Evolutionary conservation across 495 filamentous ascomycete genomes (phyloP), one percentile per base, ranked within the genome.

Genomic region (Hyaloscypha hepaticicola): DNA sequence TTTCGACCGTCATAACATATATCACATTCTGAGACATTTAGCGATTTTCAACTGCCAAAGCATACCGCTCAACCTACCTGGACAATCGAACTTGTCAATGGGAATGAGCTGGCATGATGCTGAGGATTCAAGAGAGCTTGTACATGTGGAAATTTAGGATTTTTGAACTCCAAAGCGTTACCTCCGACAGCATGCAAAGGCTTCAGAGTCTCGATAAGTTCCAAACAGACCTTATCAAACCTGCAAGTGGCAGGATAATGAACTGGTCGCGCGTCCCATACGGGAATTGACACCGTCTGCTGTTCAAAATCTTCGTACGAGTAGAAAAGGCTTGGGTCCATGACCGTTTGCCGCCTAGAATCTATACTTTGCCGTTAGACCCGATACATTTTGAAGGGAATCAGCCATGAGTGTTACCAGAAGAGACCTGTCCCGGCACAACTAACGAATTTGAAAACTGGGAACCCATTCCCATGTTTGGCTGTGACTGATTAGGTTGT

Each of bases 1-100:
- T 33, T 33, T 24, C 19, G 9, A 29, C 53, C 4, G 53, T 57
- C 26, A 57, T 14, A 19, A 57, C 53, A 26, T 57, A 21, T 19
- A 57, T 57, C 5, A 57, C 19, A 57, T 57, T 57, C 53, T 57
- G 3, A 5, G 11, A 24, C 9, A 26, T 25, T 57, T 16, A 57
- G 28, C 3, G 16, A 45, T 14, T 14, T 31, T 8, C 19, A 57
- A 28, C 24, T 27, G 3, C 0, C 0, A 57, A n/a, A 53, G 50
- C n/a, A 12, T 33, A 6, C 3, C n/a, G 16, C 6, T 7, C 16
- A 19, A 16, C 53, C 9, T 57, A 33, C 53, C 25, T 5, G 5
- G 6, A 57, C 53, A 57, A 57, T 34, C 8, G 53, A 6, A 0
- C 7, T 21, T 33, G 53, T 33, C 25, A 57, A 57, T 16, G 53